Conservation (phyloP, 441 rosid genomes). For the Geranium incanum region DNA sequence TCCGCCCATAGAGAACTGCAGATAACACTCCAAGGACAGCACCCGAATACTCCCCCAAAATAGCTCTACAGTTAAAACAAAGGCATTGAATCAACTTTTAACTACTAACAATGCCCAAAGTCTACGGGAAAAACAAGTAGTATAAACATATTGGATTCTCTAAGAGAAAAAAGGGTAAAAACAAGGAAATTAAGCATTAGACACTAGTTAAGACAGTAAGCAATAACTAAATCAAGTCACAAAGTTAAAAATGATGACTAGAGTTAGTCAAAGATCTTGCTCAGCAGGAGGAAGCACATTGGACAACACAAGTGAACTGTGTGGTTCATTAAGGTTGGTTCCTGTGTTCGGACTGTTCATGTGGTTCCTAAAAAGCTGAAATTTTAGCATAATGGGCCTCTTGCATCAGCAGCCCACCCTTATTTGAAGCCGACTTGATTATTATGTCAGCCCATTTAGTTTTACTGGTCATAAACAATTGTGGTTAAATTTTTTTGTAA, state of each 20-base stretch:
- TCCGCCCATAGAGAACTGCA: conserved; percentile 71
- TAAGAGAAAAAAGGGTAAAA: background rate
- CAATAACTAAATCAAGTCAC: background rate
- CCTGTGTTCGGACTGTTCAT: too few relatives aligned
- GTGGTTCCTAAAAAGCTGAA: too few relatives aligned
- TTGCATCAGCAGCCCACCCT: too few relatives aligned
- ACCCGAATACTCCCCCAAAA: conserved; percentile 93
- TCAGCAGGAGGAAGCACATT: background rate
- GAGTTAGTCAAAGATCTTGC: background rate
- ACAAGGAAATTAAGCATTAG: background rate
- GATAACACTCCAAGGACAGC: conserved; percentile 95
- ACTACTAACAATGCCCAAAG: conserved; percentile 1
- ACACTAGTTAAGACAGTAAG: background rate
- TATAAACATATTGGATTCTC: background rate
- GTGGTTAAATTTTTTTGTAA: too few relatives aligned
- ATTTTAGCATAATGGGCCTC: too few relatives aligned
- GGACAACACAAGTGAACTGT: background rate
- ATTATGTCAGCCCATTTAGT: too few relatives aligned
- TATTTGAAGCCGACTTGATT: too few relatives aligned
- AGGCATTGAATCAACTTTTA: conserved; percentile 3
- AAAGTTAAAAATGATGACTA: background rate
- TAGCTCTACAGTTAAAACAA: conserved; percentile 42
- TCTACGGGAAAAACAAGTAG: background rate
- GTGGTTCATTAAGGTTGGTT: too few relatives aligned
- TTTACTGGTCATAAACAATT: too few relatives aligned